A percentile compares a stretch with the other conserved stretches of the same genome.
Evolutionary conservation across 768 basidiomycete species (phyloP).

Genomic region (Paxillus rubicundulus): DNA sequence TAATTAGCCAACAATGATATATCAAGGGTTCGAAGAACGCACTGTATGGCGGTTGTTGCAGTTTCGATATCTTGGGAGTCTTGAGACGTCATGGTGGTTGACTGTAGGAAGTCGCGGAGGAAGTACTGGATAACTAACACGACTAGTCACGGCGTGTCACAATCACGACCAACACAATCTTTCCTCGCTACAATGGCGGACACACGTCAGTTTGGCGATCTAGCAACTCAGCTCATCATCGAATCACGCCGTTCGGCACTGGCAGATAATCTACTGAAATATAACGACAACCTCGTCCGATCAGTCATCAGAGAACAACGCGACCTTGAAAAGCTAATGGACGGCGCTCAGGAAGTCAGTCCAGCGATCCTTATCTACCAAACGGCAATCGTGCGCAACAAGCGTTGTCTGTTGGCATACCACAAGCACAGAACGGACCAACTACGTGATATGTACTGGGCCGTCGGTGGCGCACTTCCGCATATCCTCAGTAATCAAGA

Average conservation of each 20-base stretch:
- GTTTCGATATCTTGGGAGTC: conserved; percentile 49
- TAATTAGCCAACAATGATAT: conserved; percentile 4
- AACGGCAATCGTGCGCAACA: conserved; percentile 88
- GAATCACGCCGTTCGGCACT: conserved; percentile 85
- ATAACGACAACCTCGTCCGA: conserved; percentile 87
- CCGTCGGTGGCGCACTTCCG: conserved; percentile 80
- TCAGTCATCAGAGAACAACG: conserved; percentile 88
- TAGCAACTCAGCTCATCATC: conserved; percentile 81
- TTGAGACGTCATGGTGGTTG: conserved; percentile 27
- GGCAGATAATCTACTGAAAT: conserved; percentile 83
- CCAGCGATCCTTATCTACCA: conserved; percentile 78
- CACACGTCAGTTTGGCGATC: conserved; percentile 74
- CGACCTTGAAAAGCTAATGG: conserved; percentile 65
- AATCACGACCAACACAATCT: conserved; percentile 1
- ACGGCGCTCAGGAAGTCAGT: conserved; percentile 46
- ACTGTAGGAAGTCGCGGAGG: conserved; percentile 3
- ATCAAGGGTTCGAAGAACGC: conserved; percentile 10
- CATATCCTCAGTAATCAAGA: conserved; percentile 71
- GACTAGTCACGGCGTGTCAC: conserved; percentile 8
- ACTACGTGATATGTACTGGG: conserved; percentile 88
- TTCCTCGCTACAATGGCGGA: conserved; percentile 37
- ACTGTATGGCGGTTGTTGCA: conserved; percentile 43
- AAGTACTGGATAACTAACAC: neutral
- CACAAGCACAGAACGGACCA: conserved; percentile 83
- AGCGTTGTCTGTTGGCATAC: conserved; percentile 93